Conservation (phyloP, 768 basidiomycete species). For the Suillus plorans region DNA sequence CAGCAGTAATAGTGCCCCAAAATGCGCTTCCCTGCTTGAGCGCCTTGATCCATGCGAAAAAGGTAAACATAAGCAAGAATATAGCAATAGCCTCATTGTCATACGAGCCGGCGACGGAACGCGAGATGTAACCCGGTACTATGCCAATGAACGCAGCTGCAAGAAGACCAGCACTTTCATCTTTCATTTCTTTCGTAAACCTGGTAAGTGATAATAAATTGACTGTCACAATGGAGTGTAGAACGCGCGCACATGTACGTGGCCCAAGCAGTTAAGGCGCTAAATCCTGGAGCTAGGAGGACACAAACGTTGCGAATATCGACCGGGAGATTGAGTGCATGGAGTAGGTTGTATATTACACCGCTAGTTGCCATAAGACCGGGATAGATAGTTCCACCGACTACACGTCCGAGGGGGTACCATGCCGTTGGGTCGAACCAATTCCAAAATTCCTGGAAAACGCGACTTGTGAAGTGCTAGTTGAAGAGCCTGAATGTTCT, state of each 20-base stretch:
- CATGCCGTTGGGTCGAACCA: constrained; percentile 99
- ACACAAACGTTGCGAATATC: constrained; percentile 98
- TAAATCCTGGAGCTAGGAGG: constrained; percentile 93
- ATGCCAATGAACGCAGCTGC: constrained; percentile 99
- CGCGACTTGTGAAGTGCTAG: constrained; percentile 8
- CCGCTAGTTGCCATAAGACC: constrained; percentile 98
- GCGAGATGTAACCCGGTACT: constrained; percentile 96
- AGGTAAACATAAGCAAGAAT: constrained; percentile 99
- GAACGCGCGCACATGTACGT: constrained; percentile 78
- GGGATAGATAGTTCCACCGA: constrained; percentile 97
- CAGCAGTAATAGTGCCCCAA: constrained; percentile 84
- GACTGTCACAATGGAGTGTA: neutral
- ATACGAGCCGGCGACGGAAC: constrained; percentile 98
- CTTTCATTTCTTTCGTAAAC: constrained; percentile 97
- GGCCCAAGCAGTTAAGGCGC: constrained; percentile 93
- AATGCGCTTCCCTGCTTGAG: constrained; percentile 92
- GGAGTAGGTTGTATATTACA: constrained; percentile 91
- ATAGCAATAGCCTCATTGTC: constrained; percentile 99
- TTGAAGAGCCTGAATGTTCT: neutral
- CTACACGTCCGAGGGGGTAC: constrained; percentile 98
- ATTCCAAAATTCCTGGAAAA: constrained; percentile 94
- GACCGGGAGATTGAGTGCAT: constrained; percentile 88
- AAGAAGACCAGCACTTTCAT: constrained; percentile 91
- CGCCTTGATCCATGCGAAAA: constrained; percentile 96
- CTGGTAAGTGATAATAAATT: constrained; percentile 37